Percentiles rank a stretch among this genome's conserved stretches.
Conservation (phyloP, 306 rosid species). For the Citrullus colocynthis region DNA sequence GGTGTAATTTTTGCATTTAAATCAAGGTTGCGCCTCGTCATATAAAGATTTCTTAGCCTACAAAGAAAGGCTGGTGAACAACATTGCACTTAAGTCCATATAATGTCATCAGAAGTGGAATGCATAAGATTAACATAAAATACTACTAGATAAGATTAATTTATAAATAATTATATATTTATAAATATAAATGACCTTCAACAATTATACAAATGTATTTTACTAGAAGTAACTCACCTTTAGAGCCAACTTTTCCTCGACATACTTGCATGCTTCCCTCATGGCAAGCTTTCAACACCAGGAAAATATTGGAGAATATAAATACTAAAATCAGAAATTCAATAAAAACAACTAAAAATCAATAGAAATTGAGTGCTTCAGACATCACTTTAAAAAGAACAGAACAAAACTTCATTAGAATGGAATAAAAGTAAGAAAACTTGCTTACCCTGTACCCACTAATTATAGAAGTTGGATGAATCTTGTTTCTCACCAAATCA, state of each 20-base stretch:
- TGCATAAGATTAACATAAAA: background rate
- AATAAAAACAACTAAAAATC: background rate
- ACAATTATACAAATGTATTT: background rate
- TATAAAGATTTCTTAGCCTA: background rate
- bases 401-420: background rate
- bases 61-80: background rate
- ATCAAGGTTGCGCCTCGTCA: background rate
- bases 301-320: background rate
- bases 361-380: background rate
- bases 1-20: background rate
- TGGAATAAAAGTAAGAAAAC: background rate
- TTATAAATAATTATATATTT: background rate
- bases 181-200: background rate
- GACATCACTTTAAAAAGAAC: background rate
- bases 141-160: too few species aligned
- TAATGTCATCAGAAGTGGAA: background rate
- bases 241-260: slow-evolving; percentile 68
- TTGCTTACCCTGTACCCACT: slow-evolving; percentile 76
- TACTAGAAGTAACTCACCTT: slow-evolving; percentile 33
- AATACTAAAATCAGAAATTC: background rate
- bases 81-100: background rate
- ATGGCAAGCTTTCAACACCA: slow-evolving; percentile 67
- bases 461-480: slow-evolving; percentile 96
- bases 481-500: slow-evolving; percentile 87
- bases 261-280: slow-evolving; percentile 93